Evolutionary conservation across 1,139 yeast genomes (phyloP).

Genomic region (Kodamaea alishanica): DNA sequence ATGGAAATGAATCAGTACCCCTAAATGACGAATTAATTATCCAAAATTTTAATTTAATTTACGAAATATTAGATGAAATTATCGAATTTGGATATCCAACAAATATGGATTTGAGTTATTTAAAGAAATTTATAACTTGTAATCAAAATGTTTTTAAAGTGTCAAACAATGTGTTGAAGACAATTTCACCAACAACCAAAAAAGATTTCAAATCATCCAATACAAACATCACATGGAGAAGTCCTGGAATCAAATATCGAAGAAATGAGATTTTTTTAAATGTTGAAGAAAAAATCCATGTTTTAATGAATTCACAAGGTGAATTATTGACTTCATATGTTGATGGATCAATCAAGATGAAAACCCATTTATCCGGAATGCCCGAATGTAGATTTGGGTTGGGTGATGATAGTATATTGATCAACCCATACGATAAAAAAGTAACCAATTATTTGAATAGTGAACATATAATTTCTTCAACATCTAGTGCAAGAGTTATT

Average conservation of each 20-base stretch:
- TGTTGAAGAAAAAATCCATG: constrained; percentile 70
- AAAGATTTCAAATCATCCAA: constrained; percentile 3
- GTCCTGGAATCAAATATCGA: constrained; percentile 68
- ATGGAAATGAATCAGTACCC: constrained; percentile 10
- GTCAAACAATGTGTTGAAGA: constrained; percentile 6
- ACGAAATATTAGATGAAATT: constrained; percentile 75
- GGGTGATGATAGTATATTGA: constrained; percentile 39
- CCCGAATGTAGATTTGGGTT: constrained; percentile 66
- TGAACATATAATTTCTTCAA: background rate
- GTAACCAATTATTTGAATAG: background rate
- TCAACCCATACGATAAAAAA: constrained; percentile 7
- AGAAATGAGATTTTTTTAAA: constrained; percentile 79
- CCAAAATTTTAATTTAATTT: constrained; percentile 61
- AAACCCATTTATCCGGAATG: constrained; percentile 72
- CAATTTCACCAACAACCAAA: constrained; percentile 1
- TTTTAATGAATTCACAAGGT: constrained; percentile 59
- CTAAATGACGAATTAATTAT: constrained; percentile 29
- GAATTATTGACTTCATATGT: constrained; percentile 68
- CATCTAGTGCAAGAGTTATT: constrained; percentile 39
- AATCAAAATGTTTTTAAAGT: constrained; percentile 25
- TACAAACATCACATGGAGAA: constrained; percentile 58
- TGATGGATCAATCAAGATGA: constrained; percentile 71
- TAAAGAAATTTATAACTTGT: constrained; percentile 26
- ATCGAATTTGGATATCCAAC: constrained; percentile 83
- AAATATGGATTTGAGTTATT: constrained; percentile 52